A percentile compares a stretch with the other conserved stretches of the same genome.
These are phyloP conservation scores for Papilionanthe hybrid DNA, from an alignment of 116 monocot species.

Conservation along the genomic window DNA sequence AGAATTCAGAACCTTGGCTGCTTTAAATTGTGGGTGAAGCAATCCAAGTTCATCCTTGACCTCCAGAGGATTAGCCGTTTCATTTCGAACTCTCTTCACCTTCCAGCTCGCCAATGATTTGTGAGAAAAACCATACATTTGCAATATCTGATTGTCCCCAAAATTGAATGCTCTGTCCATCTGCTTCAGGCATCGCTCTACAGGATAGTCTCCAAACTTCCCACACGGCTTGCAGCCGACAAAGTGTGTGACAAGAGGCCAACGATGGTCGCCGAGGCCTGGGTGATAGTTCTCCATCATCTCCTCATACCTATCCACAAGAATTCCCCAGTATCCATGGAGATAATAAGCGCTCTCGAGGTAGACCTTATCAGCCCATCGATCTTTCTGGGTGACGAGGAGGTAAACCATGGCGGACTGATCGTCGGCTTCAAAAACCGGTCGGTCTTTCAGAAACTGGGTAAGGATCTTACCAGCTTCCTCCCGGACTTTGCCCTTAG, in stretches of 20 bases:
- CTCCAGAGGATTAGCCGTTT: conserved; percentile 25
- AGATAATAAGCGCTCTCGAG: conserved; percentile 48
- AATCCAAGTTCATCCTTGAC: conserved; percentile 26
- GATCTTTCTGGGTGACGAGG: conserved; percentile 36
- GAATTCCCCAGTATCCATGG: conserved; percentile 53
- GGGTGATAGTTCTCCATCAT: conserved; percentile 54
- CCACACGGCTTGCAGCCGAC: conserved; percentile 64
- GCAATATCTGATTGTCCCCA: conserved; percentile 53
- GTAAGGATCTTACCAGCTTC: conserved; percentile 44
- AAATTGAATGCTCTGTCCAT: conserved; percentile 62
- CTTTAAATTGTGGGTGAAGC: background rate
- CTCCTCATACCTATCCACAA: conserved; percentile 63
- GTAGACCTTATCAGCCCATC: conserved; percentile 38
- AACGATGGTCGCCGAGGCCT: conserved; percentile 50
- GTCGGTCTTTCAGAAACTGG: conserved; percentile 38
- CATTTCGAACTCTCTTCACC: conserved; percentile 28
- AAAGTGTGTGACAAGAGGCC: conserved; percentile 60
- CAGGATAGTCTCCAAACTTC: conserved; percentile 44
- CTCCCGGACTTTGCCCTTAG: conserved; percentile 41
- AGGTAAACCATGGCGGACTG: conserved; percentile 60
- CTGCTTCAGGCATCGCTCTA: conserved; percentile 38
- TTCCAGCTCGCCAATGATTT: conserved; percentile 30
- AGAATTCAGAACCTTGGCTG: background rate
- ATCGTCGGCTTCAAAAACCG: conserved; percentile 61
- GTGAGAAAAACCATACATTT: conserved; percentile 46